phyloP scores from a whole-genome alignment of 495 filamentous ascomycete genomes.

The Jackrogersella multiformis region DNA sequence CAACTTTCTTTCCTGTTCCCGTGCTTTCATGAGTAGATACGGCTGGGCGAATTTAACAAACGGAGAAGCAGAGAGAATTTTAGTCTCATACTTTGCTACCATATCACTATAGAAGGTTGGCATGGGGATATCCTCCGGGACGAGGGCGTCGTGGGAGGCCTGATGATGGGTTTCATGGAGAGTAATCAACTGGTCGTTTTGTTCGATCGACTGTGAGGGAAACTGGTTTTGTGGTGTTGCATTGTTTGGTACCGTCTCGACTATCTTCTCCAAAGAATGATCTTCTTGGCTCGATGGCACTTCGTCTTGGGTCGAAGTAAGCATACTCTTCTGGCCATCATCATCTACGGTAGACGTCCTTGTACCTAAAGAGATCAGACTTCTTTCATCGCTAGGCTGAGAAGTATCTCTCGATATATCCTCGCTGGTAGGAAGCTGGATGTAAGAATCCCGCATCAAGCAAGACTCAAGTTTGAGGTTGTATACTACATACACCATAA shows the following conservation, averaged over 20 bases:
- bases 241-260: not conserved
- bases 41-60: conserved; percentile 96
- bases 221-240: conserved; percentile 12
- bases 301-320: conserved; percentile 25
- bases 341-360: conserved; percentile 13
- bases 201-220: conserved; percentile 12
- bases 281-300: conserved; percentile 29
- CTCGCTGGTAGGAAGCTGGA: conserved; percentile 78
- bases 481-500: conserved; percentile 99
- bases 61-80: conserved; percentile 93
- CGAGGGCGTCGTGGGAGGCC: conserved; percentile 59
- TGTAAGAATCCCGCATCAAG: conserved; percentile 94
- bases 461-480: conserved; percentile 96
- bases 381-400: conserved; percentile 42
- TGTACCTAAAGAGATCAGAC: conserved; percentile 11
- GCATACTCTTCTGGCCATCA: conserved; percentile 20
- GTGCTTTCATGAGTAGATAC: conserved; percentile 88
- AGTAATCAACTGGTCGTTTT: conserved; percentile 49
- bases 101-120: conserved; percentile 94
- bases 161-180: conserved; percentile 56
- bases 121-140: conserved; percentile 87
- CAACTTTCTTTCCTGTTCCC: conserved; percentile 87
- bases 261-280: conserved; percentile 13
- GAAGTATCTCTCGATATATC: conserved; percentile 46
- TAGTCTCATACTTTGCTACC: conserved; percentile 90